These are phyloP conservation scores for Zoysia matrella DNA, from an alignment of 202 grass and related monocot genomes.

Conservation along the genomic window DNA sequence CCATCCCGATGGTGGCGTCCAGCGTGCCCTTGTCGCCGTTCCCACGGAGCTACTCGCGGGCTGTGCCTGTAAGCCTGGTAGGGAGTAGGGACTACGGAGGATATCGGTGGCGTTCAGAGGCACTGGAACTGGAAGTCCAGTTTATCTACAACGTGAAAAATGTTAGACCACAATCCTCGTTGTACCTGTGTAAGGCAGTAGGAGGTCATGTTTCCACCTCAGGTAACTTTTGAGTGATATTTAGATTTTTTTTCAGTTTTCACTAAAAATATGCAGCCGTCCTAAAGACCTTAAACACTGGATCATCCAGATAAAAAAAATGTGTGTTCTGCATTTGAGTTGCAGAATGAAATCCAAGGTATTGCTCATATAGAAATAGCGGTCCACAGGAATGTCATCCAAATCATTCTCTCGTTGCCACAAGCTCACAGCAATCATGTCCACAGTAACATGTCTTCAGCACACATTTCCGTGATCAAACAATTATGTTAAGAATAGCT, in stretches of 20 bases:
- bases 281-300: neutral
- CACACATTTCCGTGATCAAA: neutral
- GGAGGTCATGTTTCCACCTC: too few relatives aligned
- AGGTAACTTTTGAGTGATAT: too few relatives aligned
- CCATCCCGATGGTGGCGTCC: constrained; percentile 12
- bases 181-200: too few relatives aligned
- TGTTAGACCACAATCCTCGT: too few relatives aligned
- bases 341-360: neutral
- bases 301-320: neutral
- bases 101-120: too few relatives aligned
- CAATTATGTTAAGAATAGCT: too few relatives aligned
- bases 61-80: neutral
- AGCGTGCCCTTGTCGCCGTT: constrained; percentile 5
- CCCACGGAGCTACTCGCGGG: neutral
- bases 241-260: too few relatives aligned
- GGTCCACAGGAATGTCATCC: neutral
- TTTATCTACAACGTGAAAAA: too few relatives aligned
- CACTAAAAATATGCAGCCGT: too few relatives aligned
- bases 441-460: neutral
- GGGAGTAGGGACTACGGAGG: too few relatives aligned
- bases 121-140: too few relatives aligned
- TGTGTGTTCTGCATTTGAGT: neutral
- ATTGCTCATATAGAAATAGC: too few relatives aligned
- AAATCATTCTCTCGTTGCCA: neutral
- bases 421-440: constrained; percentile 1